These are phyloP conservation scores for Cladophialophora bantiana DNA, from an alignment of 2,329 filamentous ascomycete genomes.

Conservation along the genomic window DNA sequence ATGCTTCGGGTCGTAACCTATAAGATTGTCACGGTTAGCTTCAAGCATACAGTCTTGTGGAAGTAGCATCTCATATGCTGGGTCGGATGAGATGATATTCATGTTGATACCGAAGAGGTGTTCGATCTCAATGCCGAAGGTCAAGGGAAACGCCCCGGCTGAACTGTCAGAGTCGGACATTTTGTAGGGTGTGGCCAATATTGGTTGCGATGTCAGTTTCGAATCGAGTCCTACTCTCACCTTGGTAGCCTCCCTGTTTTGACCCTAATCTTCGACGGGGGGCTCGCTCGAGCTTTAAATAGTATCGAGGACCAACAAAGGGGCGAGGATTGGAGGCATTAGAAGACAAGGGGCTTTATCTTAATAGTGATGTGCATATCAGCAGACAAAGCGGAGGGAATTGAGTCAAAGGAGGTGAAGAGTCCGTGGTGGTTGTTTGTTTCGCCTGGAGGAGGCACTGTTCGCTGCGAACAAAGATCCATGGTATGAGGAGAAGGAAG, in stretches of 20 bases:
- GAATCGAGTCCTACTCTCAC: not conserved
- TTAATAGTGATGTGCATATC: not conserved
- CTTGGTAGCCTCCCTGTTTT: no score
- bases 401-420: not conserved
- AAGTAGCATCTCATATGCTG: not conserved
- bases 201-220: not conserved
- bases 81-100: not conserved
- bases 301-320: not conserved
- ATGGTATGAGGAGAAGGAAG: not conserved
- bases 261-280: not conserved
- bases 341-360: not conserved
- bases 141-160: not conserved
- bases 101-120: constrained; percentile 13
- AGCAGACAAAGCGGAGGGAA: not conserved
- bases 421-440: not conserved
- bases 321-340: not conserved
- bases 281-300: not conserved
- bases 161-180: not conserved
- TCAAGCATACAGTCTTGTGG: constrained; percentile 1
- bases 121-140: constrained; percentile 14
- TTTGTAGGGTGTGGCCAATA: not conserved
- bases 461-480: not conserved
- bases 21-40: not conserved
- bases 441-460: not conserved
- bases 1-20: not conserved